A percentile compares a stretch with the other conserved stretches of the same genome.
Conservation (phyloP, 2,329 filamentous ascomycete species). For the Colletotrichum zoysiae region DNA sequence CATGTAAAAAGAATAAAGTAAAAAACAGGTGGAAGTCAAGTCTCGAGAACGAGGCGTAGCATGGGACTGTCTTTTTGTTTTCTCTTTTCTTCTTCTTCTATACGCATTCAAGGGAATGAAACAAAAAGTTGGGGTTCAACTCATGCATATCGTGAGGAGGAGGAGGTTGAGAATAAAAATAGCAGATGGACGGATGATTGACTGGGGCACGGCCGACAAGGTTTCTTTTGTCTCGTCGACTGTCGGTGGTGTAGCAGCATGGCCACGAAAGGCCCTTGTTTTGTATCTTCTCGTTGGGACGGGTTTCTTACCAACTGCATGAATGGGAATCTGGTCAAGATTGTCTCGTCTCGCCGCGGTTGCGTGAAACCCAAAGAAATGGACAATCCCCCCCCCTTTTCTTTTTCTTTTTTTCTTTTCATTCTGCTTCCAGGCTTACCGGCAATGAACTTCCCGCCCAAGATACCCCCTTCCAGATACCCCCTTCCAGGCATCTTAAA, state of each 20-base stretch:
- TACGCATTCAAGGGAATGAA: constrained; percentile 14
- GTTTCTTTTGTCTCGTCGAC: background rate
- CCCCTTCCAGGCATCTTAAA: background rate
- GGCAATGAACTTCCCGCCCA: background rate
- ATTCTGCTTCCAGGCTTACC: background rate
- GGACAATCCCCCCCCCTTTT: too few species aligned
- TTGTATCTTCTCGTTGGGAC: background rate
- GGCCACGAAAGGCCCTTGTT: background rate
- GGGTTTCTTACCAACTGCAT: background rate
- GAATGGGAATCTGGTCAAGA: background rate
- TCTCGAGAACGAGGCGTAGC: background rate
- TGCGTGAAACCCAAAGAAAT: background rate
- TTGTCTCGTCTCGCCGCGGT: background rate
- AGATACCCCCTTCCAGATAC: background rate
- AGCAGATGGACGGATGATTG: constrained; percentile 3
- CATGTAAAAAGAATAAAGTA: constrained; percentile 44
- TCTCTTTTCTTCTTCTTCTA: background rate
- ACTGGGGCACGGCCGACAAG: background rate
- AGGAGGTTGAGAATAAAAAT: background rate
- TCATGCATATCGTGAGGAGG: background rate
- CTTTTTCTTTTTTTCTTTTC: too few species aligned
- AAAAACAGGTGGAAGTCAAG: background rate
- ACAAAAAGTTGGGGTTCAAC: constrained; percentile 18
- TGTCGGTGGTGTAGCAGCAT: background rate
- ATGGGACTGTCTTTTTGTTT: background rate